phyloP scores from a whole-genome alignment of 2,329 filamentous ascomycete species.

The Pseudohalonectria lignicola region DNA sequence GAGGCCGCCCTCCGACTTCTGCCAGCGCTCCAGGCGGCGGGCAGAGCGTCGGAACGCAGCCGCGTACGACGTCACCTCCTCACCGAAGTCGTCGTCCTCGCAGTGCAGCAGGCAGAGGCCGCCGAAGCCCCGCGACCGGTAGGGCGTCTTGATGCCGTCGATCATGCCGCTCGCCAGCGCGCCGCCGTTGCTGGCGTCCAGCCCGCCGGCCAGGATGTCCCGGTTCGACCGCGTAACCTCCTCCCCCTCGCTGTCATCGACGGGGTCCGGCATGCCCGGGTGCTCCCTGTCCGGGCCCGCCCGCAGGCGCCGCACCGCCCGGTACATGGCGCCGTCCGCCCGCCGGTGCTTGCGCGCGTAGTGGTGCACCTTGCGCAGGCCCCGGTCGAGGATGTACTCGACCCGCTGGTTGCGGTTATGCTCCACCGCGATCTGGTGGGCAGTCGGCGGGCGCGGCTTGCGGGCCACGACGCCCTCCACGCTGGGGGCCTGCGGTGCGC shows the following conservation, averaged over 20 bases:
- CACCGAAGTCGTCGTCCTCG: constrained; percentile 66
- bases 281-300: constrained; percentile 1
- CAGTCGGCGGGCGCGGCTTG: constrained; percentile 65
- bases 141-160: constrained; percentile 18
- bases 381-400: constrained; percentile 71
- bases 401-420: constrained; percentile 68
- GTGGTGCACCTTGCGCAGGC: constrained; percentile 56
- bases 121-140: constrained; percentile 47
- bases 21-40: constrained; percentile 62
- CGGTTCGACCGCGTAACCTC: constrained; percentile 21
- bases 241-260: constrained; percentile 54
- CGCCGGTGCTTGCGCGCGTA: constrained; percentile 49
- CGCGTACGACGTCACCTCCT: constrained; percentile 57
- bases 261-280: constrained; percentile 40
- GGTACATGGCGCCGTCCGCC: constrained; percentile 54
- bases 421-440: constrained; percentile 73
- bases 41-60: constrained; percentile 53
- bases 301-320: constrained; percentile 51
- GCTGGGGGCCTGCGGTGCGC: constrained; percentile 29
- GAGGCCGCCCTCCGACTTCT: constrained; percentile 25
- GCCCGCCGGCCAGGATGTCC: constrained; percentile 3
- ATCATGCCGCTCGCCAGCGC: constrained; percentile 4
- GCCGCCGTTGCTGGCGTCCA: constrained; percentile 4
- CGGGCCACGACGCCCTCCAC: constrained; percentile 45
- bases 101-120: constrained; percentile 50